These are phyloP conservation scores for Trichoderma polysporum DNA, from an alignment of 2,329 filamentous ascomycete genomes.

Conservation along the genomic window DNA sequence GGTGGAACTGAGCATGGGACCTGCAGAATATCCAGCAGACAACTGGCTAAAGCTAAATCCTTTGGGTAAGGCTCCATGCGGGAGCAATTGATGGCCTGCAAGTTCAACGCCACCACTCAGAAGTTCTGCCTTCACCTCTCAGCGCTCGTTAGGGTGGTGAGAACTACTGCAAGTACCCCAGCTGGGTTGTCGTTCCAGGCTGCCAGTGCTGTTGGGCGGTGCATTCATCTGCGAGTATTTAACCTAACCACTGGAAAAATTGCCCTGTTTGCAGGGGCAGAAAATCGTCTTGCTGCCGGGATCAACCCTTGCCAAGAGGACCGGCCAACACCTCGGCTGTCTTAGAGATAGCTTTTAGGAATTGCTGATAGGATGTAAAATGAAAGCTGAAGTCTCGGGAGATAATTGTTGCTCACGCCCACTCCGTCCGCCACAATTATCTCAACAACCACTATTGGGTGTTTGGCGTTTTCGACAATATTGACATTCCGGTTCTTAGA, in stretches of 20 bases:
- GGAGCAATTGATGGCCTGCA: neutral
- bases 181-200: neutral
- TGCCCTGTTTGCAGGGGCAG: neutral
- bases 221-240: constrained; percentile 1
- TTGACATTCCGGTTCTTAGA: neutral
- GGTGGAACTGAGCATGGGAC: neutral
- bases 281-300: neutral
- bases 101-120: neutral
- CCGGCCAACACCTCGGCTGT: neutral
- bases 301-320: neutral
- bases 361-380: constrained; percentile 1
- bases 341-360: neutral
- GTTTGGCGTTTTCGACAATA: constrained; percentile 1
- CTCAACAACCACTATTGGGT: neutral
- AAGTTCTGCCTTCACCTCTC: neutral
- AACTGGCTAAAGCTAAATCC: constrained; percentile 1
- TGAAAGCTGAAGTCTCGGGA: neutral
- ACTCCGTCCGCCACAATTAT: neutral
- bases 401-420: neutral
- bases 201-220: neutral
- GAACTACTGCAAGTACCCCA: constrained; percentile 1
- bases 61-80: neutral
- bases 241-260: neutral
- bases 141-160: neutral
- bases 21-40: neutral